Percentiles rank a stretch among this genome's conserved stretches.
Conservation (phyloP, 2,329 filamentous ascomycete genomes). For the Emergomyces africanus region DNA sequence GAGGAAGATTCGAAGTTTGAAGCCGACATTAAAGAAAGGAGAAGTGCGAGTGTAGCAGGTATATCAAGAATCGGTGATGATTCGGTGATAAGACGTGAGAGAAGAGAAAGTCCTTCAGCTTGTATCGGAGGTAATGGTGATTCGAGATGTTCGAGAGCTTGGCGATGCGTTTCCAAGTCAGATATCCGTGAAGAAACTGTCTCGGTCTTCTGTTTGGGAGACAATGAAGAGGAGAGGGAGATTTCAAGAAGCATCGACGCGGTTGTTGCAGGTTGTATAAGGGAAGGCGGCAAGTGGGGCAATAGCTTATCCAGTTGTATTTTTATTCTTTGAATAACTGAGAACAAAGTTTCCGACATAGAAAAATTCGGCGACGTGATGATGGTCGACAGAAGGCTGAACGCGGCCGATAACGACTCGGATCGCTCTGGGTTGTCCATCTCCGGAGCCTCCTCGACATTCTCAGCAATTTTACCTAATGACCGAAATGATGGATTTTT, state of each 20-base stretch:
- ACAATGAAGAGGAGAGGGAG: conserved; percentile 16
- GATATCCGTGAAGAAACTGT: conserved; percentile 16
- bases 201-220: conserved; percentile 15
- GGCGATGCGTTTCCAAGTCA: conserved; percentile 29
- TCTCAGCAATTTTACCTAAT: conserved; percentile 22
- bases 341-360: conserved; percentile 18
- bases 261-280: conserved; percentile 28
- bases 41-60: conserved; percentile 27
- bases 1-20: conserved; percentile 22
- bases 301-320: conserved; percentile 24
- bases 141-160: conserved; percentile 28
- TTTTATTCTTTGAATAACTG: conserved; percentile 22
- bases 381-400: conserved; percentile 32
- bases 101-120: conserved; percentile 30
- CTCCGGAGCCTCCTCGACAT: conserved; percentile 5
- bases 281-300: conserved; percentile 19
- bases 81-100: conserved; percentile 27
- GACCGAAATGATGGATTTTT: conserved; percentile 22
- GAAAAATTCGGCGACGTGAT: conserved; percentile 30
- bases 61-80: conserved; percentile 32
- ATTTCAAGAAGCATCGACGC: conserved; percentile 32
- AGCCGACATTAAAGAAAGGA: conserved; percentile 27
- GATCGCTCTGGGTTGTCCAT: conserved; percentile 15
- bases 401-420: conserved; percentile 28
- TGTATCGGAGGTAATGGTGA: conserved; percentile 31